Evolutionary conservation across 2,329 filamentous ascomycete genomes (phyloP).

Genomic region (Dactylellina haptotyla): DNA sequence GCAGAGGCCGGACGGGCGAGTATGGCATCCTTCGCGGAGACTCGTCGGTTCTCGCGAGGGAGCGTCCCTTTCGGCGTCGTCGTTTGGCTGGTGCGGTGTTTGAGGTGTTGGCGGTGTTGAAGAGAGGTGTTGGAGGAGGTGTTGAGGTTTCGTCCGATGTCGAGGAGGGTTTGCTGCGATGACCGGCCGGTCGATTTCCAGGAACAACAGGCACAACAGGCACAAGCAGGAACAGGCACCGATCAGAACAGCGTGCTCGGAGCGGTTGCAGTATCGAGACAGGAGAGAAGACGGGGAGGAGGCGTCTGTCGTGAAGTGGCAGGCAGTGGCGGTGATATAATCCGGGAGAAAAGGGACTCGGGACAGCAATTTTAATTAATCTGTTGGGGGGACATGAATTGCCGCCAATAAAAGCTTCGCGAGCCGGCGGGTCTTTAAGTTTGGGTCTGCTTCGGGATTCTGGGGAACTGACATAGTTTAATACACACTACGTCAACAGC

Average conservation of each 20-base stretch:
- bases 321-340: not conserved
- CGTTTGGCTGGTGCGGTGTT: not conserved
- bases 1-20: not conserved
- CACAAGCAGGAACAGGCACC: not conserved
- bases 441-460: no score
- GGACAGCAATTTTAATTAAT: not conserved
- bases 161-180: slow-evolving; percentile 20
- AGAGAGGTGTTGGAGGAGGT: not conserved
- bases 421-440: not conserved
- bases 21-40: slow-evolving; percentile 19
- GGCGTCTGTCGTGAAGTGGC: not conserved
- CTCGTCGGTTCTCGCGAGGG: not conserved
- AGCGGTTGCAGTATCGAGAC: not conserved
- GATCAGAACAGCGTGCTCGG: not conserved
- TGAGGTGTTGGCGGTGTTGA: not conserved
- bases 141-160: slow-evolving; percentile 51
- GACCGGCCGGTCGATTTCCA: slow-evolving; percentile 9
- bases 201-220: not conserved
- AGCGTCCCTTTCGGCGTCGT: not conserved
- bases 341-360: no score
- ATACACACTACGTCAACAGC: not conserved
- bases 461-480: no score
- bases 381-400: not conserved
- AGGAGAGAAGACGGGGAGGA: not conserved
- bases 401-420: not conserved